Evolutionary conservation across 2,329 filamentous ascomycete genomes (phyloP).

Genomic region (Exophiala dermatitidis): DNA sequence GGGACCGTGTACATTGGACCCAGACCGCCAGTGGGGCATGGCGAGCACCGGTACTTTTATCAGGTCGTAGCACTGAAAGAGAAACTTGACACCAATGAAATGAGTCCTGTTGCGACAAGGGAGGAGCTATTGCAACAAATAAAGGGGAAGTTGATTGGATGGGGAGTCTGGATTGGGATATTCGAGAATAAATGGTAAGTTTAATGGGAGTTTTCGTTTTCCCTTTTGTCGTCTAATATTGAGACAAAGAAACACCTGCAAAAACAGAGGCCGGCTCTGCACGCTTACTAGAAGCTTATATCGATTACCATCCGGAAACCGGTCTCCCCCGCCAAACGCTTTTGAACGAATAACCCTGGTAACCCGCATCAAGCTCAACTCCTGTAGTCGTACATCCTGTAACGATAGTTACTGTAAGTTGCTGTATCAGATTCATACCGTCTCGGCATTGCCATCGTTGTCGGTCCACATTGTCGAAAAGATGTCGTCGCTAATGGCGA

Average conservation of each 20-base stretch:
- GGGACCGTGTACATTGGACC: conserved; percentile 42
- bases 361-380: no score
- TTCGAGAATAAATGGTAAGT: conserved; percentile 39
- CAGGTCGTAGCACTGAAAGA: conserved; percentile 44
- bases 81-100: conserved; percentile 35
- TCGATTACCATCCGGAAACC: not conserved
- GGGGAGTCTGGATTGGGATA: conserved; percentile 45
- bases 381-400: no score
- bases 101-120: conserved; percentile 37
- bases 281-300: not conserved
- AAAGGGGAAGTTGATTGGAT: conserved; percentile 44
- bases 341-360: not conserved
- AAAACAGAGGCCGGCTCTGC: not conserved
- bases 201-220: no score
- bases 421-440: conserved; percentile 1
- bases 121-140: conserved; percentile 41
- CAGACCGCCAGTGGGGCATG: conserved; percentile 45
- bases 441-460: not conserved
- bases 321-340: not conserved
- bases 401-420: no score
- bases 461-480: conserved; percentile 19
- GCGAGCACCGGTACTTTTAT: conserved; percentile 48
- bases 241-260: not conserved
- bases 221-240: not conserved
- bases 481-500: conserved; percentile 17